A percentile compares a stretch with the other conserved stretches of the same genome.
Evolutionary conservation across 768 basidiomycete genomes (phyloP).

Genomic region (Cystobasidium tubakii): DNA sequence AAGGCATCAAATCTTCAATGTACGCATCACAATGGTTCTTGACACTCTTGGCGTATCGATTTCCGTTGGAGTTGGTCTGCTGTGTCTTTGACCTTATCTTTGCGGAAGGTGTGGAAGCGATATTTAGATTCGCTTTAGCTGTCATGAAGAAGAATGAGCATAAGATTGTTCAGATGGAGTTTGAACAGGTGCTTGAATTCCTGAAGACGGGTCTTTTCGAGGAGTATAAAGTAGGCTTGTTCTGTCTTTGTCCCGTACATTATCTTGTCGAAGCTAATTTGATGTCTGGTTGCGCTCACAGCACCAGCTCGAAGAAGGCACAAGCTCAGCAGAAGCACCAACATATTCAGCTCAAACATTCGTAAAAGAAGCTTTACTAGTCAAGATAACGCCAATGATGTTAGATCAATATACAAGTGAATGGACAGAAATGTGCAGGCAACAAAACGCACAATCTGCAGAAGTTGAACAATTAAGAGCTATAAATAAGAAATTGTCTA

Average conservation of each 20-base stretch:
- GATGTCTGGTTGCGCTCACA: neutral
- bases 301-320: slow-evolving; percentile 45
- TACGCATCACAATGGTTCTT: slow-evolving; percentile 98
- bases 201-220: slow-evolving; percentile 77
- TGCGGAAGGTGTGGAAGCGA: slow-evolving; percentile 92
- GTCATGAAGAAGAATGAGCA: slow-evolving; percentile 84
- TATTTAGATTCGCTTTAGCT: slow-evolving; percentile 87
- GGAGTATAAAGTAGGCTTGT: slow-evolving; percentile 58
- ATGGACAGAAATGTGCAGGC: slow-evolving; percentile 36
- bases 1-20: slow-evolving; percentile 96
- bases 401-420: slow-evolving; percentile 50
- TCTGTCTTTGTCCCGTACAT: too few species aligned
- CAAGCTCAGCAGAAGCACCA: slow-evolving; percentile 44
- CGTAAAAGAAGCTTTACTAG: slow-evolving; percentile 74
- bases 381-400: slow-evolving; percentile 92
- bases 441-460: slow-evolving; percentile 58
- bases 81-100: slow-evolving; percentile 94
- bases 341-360: slow-evolving; percentile 71
- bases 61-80: slow-evolving; percentile 88
- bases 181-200: slow-evolving; percentile 81
- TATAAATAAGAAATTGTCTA: slow-evolving; percentile 66
- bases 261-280: too few species aligned
- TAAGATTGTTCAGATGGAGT: slow-evolving; percentile 68
- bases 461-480: slow-evolving; percentile 78
- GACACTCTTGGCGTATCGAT: slow-evolving; percentile 87